Percentiles rank a stretch among this genome's conserved stretches.
phyloP scores from a whole-genome alignment of 148 eudicot species.

The Rhododendron ovatum region DNA sequence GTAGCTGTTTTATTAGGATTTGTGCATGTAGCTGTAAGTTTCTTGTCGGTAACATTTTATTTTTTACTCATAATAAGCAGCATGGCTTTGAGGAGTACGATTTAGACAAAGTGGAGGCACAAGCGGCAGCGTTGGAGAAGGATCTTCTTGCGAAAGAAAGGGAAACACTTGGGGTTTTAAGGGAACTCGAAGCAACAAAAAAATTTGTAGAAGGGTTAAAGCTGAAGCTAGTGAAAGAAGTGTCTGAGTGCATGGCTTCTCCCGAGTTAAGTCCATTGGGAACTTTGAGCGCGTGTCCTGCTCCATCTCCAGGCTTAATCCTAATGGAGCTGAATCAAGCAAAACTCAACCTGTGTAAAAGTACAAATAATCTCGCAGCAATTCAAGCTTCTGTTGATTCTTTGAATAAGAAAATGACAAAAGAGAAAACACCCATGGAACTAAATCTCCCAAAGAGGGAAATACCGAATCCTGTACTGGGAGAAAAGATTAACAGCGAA shows the following conservation, averaged over 20 bases:
- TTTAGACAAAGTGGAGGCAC: constrained; percentile 40
- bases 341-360: constrained; percentile 50
- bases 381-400: constrained; percentile 68
- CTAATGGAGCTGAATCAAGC: constrained; percentile 71
- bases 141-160: constrained; percentile 58
- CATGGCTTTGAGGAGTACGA: constrained; percentile 30
- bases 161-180: constrained; percentile 56
- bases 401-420: constrained; percentile 50
- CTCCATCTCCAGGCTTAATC: constrained; percentile 42
- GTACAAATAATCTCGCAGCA: constrained; percentile 52
- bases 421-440: constrained; percentile 22
- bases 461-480: neutral
- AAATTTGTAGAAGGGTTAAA: constrained; percentile 60
- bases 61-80: constrained; percentile 17
- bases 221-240: constrained; percentile 47
- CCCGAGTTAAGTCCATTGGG: constrained; percentile 13
- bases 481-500: neutral
- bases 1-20: neutral
- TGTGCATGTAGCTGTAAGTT: neutral
- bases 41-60: neutral
- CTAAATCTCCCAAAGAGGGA: constrained; percentile 16
- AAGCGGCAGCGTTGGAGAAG: constrained; percentile 46
- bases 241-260: constrained; percentile 19
- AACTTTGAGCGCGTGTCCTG: constrained; percentile 25
- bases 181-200: constrained; percentile 68